Conservation (phyloP, 1,139 yeast species). For the Eremothecium gossypii region DNA sequence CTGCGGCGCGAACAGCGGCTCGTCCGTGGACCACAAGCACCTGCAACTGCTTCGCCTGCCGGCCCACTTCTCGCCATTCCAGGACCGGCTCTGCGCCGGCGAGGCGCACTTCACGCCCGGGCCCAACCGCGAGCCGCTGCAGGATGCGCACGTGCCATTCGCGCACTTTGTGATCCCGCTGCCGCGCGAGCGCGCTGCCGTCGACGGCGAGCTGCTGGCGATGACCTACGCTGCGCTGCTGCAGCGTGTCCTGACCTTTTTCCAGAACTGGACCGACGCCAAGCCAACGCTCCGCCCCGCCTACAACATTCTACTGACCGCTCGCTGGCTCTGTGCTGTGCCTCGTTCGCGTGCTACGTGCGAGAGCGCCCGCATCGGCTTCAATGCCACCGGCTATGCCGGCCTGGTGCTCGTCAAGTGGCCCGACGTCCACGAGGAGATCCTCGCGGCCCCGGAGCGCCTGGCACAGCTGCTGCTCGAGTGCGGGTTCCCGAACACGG, state of each 20-base stretch:
- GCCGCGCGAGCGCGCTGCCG: conserved; percentile 38
- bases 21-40: conserved; percentile 90
- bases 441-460: conserved; percentile 32
- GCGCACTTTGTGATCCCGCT: conserved; percentile 73
- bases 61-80: conserved; percentile 46
- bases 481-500: conserved; percentile 59
- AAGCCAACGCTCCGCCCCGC: conserved; percentile 33
- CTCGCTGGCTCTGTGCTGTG: conserved; percentile 74
- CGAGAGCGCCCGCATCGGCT: conserved; percentile 37
- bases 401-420: conserved; percentile 75
- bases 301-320: conserved; percentile 75
- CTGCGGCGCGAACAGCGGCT: conserved; percentile 82
- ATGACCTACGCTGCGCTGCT: conserved; percentile 61
- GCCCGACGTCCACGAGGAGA: conserved; percentile 39
- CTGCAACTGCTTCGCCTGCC: conserved; percentile 77
- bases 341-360: conserved; percentile 50
- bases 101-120: conserved; percentile 48
- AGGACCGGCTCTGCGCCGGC: conserved; percentile 42
- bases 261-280: conserved; percentile 42
- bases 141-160: conserved; percentile 55
- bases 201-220: conserved; percentile 43
- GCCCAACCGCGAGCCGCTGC: conserved; percentile 48
- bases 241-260: conserved; percentile 58
- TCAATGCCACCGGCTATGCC: conserved; percentile 73
- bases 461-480: conserved; percentile 42